Percentiles rank a stretch among this genome's conserved stretches.
Evolutionary conservation across 805 yeast genomes (phyloP).

Genomic region (Soucietia sequanensis): DNA sequence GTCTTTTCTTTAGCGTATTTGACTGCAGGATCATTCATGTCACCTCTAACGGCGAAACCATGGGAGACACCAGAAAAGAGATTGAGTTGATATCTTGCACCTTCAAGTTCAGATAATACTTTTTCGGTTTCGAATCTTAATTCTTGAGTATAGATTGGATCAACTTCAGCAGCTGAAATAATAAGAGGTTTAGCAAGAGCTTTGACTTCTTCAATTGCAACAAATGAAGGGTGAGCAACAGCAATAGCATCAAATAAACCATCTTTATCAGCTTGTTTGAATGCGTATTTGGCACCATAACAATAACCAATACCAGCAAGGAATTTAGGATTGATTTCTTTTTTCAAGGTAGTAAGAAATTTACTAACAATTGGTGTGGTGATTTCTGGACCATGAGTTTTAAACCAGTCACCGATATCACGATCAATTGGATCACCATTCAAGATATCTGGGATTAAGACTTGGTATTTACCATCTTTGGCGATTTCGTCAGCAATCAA

Average conservation of each 20-base stretch:
- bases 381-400: slow-evolving; percentile 48
- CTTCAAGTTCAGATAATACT: slow-evolving; percentile 43
- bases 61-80: slow-evolving; percentile 65
- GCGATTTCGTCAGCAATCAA: slow-evolving; percentile 73
- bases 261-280: slow-evolving; percentile 47
- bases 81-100: slow-evolving; percentile 56
- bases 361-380: slow-evolving; percentile 48
- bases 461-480: slow-evolving; percentile 54
- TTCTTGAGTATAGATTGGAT: slow-evolving; percentile 60
- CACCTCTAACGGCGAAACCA: slow-evolving; percentile 84
- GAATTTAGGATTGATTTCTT: slow-evolving; percentile 44
- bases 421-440: slow-evolving; percentile 40
- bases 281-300: slow-evolving; percentile 73
- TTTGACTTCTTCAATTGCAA: slow-evolving; percentile 61
- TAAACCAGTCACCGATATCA: slow-evolving; percentile 46
- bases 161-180: slow-evolving; percentile 75
- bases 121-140: slow-evolving; percentile 61
- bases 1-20: slow-evolving; percentile 69
- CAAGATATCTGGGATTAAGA: slow-evolving; percentile 72
- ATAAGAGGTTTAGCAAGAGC: slow-evolving; percentile 56
- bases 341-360: slow-evolving; percentile 45
- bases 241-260: slow-evolving; percentile 51
- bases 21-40: slow-evolving; percentile 49
- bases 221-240: slow-evolving; percentile 81
- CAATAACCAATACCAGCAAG: slow-evolving; percentile 74